Percentiles rank a stretch among this genome's conserved stretches.
Evolutionary conservation across 495 filamentous ascomycete genomes (phyloP).

Genomic region (Penicillium cataractarum): DNA sequence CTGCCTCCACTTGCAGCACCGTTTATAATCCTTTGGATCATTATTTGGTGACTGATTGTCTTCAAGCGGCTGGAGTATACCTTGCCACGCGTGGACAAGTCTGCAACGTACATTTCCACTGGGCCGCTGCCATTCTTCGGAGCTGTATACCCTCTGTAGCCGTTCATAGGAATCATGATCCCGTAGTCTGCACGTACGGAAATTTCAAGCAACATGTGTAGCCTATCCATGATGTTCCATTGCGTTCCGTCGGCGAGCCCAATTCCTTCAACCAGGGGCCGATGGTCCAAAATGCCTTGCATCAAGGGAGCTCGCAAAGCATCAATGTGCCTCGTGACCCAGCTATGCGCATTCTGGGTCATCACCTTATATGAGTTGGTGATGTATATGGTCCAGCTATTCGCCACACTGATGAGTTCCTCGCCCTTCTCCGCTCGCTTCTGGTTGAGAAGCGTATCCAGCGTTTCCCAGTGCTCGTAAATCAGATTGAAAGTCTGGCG

Average conservation of each 20-base stretch:
- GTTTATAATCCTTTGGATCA: background rate
- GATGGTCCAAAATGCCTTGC: background rate
- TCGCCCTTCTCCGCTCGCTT: background rate
- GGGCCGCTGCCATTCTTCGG: background rate
- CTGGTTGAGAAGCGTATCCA: slow-evolving; percentile 26
- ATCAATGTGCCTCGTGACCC: slow-evolving; percentile 19
- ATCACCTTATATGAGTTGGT: slow-evolving; percentile 28
- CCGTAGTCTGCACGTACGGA: slow-evolving; percentile 25
- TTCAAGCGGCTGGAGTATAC: background rate
- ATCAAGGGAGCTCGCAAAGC: background rate
- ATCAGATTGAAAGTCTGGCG: slow-evolving; percentile 38
- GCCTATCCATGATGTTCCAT: slow-evolving; percentile 14
- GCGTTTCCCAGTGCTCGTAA: slow-evolving; percentile 26
- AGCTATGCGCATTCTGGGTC: slow-evolving; percentile 34
- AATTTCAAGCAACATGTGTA: background rate
- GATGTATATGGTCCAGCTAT: slow-evolving; percentile 37
- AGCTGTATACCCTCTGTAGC: slow-evolving; percentile 23
- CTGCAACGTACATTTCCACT: background rate
- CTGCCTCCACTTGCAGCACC: background rate
- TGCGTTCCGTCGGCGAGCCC: background rate
- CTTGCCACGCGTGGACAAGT: background rate
- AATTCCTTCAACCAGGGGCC: background rate
- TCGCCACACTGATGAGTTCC: background rate
- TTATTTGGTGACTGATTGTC: background rate
- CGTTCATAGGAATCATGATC: slow-evolving; percentile 32